Evolutionary conservation across 768 basidiomycete genomes (phyloP), one percentile per base, ranked within the genome.

Genomic region (Daedaleopsis sinensis): DNA sequence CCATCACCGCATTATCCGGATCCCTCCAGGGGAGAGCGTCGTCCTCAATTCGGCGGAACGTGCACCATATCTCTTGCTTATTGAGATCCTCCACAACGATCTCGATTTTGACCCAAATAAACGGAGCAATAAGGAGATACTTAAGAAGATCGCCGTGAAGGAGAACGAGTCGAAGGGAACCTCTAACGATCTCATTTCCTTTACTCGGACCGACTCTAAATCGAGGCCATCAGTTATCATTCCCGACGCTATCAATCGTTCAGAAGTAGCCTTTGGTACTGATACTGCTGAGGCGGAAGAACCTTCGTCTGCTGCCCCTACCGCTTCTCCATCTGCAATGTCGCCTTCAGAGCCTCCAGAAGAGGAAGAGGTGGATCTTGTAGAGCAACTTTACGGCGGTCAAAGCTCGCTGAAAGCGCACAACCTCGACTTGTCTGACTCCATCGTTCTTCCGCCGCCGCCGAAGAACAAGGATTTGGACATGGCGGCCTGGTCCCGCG

Each of bases 11-110:
- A 93, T 99, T 54, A 95, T 98, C 53, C 88, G 97, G 65, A 96
- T 99, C 70, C 96, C 96, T 12, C 96, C 97, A 3, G 94, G 96
- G 15, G 97, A 99, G 78, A 91, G 93, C 58, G 97, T 98, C 48
- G 97, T 98, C 11, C 83, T 99, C 27, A 99, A 99, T 72, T 98
- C 96, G 19, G 97, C 97, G 3, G 96, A 99, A 74, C 85, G 92
- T 38, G 95, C 94, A 0, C 97, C 97, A 5, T 99, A 93, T 72
- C 81, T 99, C 19, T 83, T 99, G 23, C 82, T 96, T 62, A 85
- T 98, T 59, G 97, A 99, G 74, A 89, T 98, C 48, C 80, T 98
- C 35, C 84, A 87, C 62, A 88, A 87, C 36, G 96, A 98, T 67
- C 82, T 99, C 37, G 92, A 96, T 72, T 98, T 99, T 71, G 92